Conservation (phyloP, 179 eudicot genomes). For the Nepenthes alata region DNA sequence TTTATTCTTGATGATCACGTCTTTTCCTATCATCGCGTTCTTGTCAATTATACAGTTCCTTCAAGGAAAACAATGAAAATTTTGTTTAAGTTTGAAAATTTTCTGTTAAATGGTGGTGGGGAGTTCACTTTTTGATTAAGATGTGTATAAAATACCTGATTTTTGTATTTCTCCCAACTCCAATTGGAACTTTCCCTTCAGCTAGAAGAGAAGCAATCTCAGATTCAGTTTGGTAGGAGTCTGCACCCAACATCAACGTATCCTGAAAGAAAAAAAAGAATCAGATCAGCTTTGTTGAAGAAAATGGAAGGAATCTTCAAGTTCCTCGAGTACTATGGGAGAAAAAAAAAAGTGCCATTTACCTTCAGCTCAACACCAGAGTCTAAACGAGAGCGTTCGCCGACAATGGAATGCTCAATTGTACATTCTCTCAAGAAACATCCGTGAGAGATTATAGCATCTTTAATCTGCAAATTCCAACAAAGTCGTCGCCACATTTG, state of each 20-base stretch:
- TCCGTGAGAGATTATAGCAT: conserved; percentile 88
- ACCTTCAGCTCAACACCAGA: conserved; percentile 75
- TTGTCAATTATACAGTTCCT: conserved; percentile 96
- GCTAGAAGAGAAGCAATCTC: conserved; percentile 79
- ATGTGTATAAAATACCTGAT: conserved; percentile 33
- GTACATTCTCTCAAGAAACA: conserved; percentile 78
- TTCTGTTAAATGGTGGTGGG: neutral
- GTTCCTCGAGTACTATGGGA: no score
- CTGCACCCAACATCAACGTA: conserved; percentile 97
- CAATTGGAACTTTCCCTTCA: conserved; percentile 73
- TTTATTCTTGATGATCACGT: conserved; percentile 70
- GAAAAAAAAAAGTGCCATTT: neutral
- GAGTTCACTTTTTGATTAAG: neutral
- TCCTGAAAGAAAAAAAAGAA: conserved; percentile 31
- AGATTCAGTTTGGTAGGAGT: conserved; percentile 73
- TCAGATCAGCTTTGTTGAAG: neutral
- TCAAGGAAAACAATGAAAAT: conserved; percentile 1
- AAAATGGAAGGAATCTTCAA: no score
- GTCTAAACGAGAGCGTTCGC: conserved; percentile 83
- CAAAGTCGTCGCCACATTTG: neutral
- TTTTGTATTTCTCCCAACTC: conserved; percentile 79
- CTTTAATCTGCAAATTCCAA: conserved; percentile 52
- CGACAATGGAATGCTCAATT: conserved; percentile 66
- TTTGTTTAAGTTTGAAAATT: neutral
- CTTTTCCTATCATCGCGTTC: conserved; percentile 83